These are phyloP conservation scores for Sordariomycetes sp. DNA, from an alignment of 2,329 filamentous ascomycete genomes.

Conservation along the genomic window DNA sequence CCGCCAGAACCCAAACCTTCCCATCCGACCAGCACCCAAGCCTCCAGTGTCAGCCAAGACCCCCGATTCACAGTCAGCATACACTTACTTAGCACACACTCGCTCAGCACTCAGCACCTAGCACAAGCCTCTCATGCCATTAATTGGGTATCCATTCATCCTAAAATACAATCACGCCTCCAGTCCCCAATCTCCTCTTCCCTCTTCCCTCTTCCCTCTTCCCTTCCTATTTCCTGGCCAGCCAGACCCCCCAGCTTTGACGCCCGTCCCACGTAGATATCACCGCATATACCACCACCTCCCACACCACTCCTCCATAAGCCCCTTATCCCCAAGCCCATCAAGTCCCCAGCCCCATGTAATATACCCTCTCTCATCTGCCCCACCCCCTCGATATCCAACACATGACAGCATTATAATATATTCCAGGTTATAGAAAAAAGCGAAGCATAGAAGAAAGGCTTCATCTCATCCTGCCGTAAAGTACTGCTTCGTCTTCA, in stretches of 20 bases:
- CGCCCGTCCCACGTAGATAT: neutral
- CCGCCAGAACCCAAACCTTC: neutral
- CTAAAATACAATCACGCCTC: neutral
- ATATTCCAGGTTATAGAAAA: no score
- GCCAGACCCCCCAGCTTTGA: no score
- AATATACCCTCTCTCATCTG: neutral
- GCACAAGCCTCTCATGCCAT: no score
- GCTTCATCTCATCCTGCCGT: conserved; percentile 41
- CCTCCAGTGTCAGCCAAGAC: no score
- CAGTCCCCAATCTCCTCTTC: neutral
- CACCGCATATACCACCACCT: neutral
- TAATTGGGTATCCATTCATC: neutral
- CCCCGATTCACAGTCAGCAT: no score
- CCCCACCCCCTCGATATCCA: neutral
- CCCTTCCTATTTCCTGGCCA: neutral
- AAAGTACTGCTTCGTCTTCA: conserved; percentile 63
- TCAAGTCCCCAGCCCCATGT: no score
- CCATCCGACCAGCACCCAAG: no score
- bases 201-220: neutral
- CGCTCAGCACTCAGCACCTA: no score
- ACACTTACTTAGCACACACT: no score
- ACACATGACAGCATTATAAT: no score
- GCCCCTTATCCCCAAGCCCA: no score
- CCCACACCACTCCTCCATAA: no score
- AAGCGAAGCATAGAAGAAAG: neutral